Percentiles rank a stretch among this genome's conserved stretches.
These are phyloP conservation scores for Pyropia haitanensis DNA, from an alignment of 23 red algal species.

Conservation along the genomic window DNA sequence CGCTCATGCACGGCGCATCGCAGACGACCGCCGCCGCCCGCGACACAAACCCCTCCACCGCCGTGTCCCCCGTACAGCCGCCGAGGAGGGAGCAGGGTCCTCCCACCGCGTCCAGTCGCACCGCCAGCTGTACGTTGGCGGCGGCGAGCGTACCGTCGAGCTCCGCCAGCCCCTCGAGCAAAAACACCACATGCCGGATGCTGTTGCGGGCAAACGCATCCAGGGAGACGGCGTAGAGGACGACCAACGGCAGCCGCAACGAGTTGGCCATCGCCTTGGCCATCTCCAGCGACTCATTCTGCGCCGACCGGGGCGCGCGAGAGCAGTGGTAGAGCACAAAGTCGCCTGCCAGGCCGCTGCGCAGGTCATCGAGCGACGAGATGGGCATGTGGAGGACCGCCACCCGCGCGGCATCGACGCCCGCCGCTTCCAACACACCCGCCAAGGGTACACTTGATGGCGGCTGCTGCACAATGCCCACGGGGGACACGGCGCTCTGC, in stretches of 20 bases:
- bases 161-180: constrained; percentile 30
- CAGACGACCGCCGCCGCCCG: background rate
- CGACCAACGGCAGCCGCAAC: constrained; percentile 11
- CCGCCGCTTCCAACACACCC: too few relatives aligned
- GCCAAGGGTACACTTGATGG: too few relatives aligned
- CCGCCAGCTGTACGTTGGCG: background rate
- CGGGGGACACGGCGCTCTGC: too few relatives aligned
- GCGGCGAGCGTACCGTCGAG: background rate
- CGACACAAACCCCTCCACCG: background rate
- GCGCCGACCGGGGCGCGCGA: constrained; percentile 3
- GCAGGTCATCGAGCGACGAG: too few relatives aligned
- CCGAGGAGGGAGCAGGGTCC: background rate
- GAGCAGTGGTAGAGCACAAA: constrained; percentile 10
- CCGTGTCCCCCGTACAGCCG: background rate
- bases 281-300: constrained; percentile 21
- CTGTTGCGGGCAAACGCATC: background rate
- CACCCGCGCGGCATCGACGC: too few relatives aligned
- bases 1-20: background rate
- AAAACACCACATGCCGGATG: constrained; percentile 22
- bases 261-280: constrained; percentile 15
- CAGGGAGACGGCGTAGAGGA: constrained; percentile 8
- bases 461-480: too few relatives aligned
- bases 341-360: background rate
- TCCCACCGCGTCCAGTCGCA: constrained; percentile 1
- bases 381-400: too few relatives aligned